phyloP scores from a whole-genome alignment of 192 early-diverging fungal genomes.

The Entophlyctis luteolus region DNA sequence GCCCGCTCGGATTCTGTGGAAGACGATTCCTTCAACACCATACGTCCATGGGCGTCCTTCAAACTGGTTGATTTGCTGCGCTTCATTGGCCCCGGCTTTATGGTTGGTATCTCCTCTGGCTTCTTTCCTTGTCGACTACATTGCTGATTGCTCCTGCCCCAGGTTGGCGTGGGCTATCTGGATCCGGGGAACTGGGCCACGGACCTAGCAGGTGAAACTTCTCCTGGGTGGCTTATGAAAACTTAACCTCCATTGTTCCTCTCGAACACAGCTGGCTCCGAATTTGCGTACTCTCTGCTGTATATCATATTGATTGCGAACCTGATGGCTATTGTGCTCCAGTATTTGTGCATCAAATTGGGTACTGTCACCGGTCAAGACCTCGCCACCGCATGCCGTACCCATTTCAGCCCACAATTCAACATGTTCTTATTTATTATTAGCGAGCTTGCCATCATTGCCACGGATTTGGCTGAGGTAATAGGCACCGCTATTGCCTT shows the following conservation, averaged over 20 bases:
- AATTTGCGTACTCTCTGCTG: conserved; percentile 69
- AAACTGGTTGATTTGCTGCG: conserved; percentile 14
- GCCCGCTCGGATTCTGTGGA: too few relatives aligned
- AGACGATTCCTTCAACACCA: too few relatives aligned
- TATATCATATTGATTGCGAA: conserved; percentile 74
- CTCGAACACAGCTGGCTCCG: conserved; percentile 57
- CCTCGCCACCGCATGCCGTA: conserved; percentile 65
- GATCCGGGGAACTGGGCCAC: conserved; percentile 89
- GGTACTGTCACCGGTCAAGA: conserved; percentile 72
- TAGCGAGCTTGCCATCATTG: conserved; percentile 73
- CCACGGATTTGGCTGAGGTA: conserved; percentile 80
- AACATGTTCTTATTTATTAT: conserved; percentile 68
- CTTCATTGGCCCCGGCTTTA: conserved; percentile 51
- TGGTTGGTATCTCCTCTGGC: conserved; percentile 24
- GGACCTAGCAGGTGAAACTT: conserved; percentile 54
- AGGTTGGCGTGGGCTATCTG: conserved; percentile 60
- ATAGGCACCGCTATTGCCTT: conserved; percentile 86
- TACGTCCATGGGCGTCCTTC: too few relatives aligned
- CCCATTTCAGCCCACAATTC: conserved; percentile 52
- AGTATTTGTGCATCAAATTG: conserved; percentile 72
- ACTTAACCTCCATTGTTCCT: too few relatives aligned
- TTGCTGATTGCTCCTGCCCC: neutral
- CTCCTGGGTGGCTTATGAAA: neutral
- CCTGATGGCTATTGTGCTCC: conserved; percentile 70
- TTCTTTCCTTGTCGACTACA: neutral